These are phyloP conservation scores for Candida ficus DNA, from an alignment of 805 yeast genomes.

Conservation along the genomic window DNA sequence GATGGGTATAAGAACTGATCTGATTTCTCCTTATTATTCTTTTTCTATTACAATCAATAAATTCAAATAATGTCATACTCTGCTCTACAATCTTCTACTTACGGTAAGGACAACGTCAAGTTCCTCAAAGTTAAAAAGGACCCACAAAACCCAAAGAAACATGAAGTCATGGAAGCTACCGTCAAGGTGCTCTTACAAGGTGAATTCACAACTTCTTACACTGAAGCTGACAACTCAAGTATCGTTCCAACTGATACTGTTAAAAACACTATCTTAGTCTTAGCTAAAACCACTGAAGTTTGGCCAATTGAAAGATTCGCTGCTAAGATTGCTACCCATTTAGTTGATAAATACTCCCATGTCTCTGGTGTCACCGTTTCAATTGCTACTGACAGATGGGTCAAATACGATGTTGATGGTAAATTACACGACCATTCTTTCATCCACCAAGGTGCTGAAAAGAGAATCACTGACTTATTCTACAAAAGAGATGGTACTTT, in stretches of 20 bases:
- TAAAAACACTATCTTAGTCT: constrained; percentile 79
- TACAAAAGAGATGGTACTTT: constrained; percentile 50
- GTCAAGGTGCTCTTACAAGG: constrained; percentile 75
- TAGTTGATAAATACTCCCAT: constrained; percentile 69
- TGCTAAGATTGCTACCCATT: constrained; percentile 77
- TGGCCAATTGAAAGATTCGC: constrained; percentile 93
- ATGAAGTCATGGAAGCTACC: constrained; percentile 82
- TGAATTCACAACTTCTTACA: constrained; percentile 73
- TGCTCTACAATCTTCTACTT: constrained; percentile 46
- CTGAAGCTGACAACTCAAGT: constrained; percentile 82
- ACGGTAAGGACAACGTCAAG: constrained; percentile 92
- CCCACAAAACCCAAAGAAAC: constrained; percentile 63
- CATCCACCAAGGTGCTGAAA: constrained; percentile 78
- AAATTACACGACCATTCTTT: constrained; percentile 79
- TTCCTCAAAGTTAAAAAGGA: constrained; percentile 85
- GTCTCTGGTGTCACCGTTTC: constrained; percentile 65
- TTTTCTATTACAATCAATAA: neutral
- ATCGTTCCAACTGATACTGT: constrained; percentile 94
- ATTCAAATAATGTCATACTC: constrained; percentile 19
- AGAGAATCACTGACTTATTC: constrained; percentile 53
- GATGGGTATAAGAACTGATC: neutral
- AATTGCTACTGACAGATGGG: constrained; percentile 75
- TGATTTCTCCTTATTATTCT: neutral
- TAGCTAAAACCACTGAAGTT: constrained; percentile 77
- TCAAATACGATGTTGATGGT: constrained; percentile 70